Evolutionary conservation across 805 yeast species (phyloP).

Genomic region (Wickerhamomyces alni): DNA sequence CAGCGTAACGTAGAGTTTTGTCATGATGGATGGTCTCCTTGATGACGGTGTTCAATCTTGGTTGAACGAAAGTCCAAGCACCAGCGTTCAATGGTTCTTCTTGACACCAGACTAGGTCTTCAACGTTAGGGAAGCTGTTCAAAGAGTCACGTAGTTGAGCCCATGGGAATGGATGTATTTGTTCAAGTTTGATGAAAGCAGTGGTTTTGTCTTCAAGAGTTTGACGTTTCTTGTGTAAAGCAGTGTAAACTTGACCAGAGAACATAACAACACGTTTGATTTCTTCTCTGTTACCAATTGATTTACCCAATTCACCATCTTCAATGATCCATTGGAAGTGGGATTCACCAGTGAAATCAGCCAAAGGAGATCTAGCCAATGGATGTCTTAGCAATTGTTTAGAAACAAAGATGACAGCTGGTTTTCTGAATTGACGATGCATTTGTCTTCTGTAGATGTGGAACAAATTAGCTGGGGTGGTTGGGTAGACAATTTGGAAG

Average conservation of each 20-base stretch:
- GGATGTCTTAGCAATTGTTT: conserved; percentile 95
- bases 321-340: conserved; percentile 96
- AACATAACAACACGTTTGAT: conserved; percentile 82
- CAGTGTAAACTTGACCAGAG: conserved; percentile 93
- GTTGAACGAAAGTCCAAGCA: conserved; percentile 70
- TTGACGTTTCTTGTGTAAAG: conserved; percentile 85
- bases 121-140: conserved; percentile 70
- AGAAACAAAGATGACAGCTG: conserved; percentile 83
- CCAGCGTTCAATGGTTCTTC: conserved; percentile 99
- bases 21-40: conserved; percentile 67
- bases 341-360: conserved; percentile 86
- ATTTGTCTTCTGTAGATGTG: conserved; percentile 97
- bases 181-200: conserved; percentile 87
- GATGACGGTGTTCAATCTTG: conserved; percentile 76
- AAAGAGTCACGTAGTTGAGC: conserved; percentile 85
- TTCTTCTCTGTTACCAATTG: conserved; percentile 71
- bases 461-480: conserved; percentile 96
- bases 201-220: conserved; percentile 70
- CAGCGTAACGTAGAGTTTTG: conserved; percentile 71
- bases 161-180: conserved; percentile 98
- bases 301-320: conserved; percentile 78
- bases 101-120: conserved; percentile 94
- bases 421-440: conserved; percentile 98
- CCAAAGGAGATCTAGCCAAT: conserved; percentile 79
- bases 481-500: conserved; percentile 96